These are phyloP conservation scores for Cyclostephanos invisitatus DNA, from an alignment of 108 stramenopile genomes.

Conservation along the genomic window DNA sequence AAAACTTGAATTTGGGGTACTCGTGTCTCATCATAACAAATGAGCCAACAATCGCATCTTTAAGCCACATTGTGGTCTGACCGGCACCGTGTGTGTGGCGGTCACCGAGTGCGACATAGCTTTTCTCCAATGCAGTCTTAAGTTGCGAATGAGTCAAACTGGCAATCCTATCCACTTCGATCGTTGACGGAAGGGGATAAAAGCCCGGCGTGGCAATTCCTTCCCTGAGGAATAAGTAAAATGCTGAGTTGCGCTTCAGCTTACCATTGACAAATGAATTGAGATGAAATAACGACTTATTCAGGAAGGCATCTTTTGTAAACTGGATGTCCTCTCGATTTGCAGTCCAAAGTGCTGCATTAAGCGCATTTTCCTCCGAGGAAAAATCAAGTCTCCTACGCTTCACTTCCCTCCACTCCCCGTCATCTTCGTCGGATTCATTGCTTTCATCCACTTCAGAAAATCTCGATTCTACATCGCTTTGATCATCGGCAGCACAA, in stretches of 20 bases:
- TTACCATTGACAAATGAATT: slow-evolving; percentile 12
- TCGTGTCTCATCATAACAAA: slow-evolving; percentile 15
- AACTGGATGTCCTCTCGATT: not conserved
- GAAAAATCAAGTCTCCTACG: slow-evolving; percentile 1
- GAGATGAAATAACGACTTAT: slow-evolving; percentile 17
- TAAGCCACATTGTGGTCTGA: slow-evolving; percentile 8
- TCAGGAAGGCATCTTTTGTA: slow-evolving; percentile 3
- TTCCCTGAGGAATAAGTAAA: slow-evolving; percentile 4
- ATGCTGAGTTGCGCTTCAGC: slow-evolving; percentile 3
- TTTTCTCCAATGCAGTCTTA: not conserved
- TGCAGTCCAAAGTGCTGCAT: not conserved
- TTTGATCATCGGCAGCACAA: not conserved
- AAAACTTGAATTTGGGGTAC: slow-evolving; percentile 9
- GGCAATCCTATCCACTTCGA: slow-evolving; percentile 8
- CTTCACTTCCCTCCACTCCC: not conserved
- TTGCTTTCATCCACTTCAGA: slow-evolving; percentile 1
- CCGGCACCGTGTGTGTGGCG: not conserved
- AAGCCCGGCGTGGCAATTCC: slow-evolving; percentile 15
- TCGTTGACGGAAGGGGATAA: not conserved
- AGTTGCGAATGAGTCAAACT: slow-evolving; percentile 8
- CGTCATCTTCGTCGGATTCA: not conserved
- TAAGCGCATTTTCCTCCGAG: not conserved
- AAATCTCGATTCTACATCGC: not conserved
- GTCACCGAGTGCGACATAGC: not conserved
- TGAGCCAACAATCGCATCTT: slow-evolving; percentile 15